phyloP scores from a whole-genome alignment of 495 filamentous ascomycete species.

The Monascus purpureus region DNA sequence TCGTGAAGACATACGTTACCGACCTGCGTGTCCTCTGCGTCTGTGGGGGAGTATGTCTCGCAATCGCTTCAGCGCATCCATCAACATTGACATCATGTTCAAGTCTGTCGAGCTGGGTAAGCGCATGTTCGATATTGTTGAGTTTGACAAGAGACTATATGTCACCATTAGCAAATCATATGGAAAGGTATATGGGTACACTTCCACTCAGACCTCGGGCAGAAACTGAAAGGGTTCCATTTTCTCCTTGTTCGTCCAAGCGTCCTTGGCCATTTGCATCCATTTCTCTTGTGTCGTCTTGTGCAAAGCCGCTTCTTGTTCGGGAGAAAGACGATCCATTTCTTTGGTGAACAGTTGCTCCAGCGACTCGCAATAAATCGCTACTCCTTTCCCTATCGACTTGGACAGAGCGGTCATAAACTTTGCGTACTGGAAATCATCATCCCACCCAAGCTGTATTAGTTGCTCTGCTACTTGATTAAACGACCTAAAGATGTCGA shows the following conservation, averaged over 20 bases:
- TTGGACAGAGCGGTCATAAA: constrained; percentile 97
- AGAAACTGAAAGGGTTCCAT: constrained; percentile 97
- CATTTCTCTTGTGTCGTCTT: constrained; percentile 85
- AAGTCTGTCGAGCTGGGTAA: constrained; percentile 77
- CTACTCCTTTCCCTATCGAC: constrained; percentile 67
- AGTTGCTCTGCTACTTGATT: constrained; percentile 81
- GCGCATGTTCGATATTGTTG: constrained; percentile 93
- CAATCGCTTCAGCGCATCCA: constrained; percentile 71
- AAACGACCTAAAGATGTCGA: constrained; percentile 90
- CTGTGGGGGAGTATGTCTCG: constrained; percentile 44
- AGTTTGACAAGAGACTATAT: constrained; percentile 85
- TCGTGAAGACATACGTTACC: constrained; percentile 89
- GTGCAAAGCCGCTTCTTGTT: constrained; percentile 63
- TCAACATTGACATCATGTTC: constrained; percentile 90
- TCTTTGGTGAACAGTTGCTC: constrained; percentile 80
- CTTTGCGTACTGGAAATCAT: constrained; percentile 83
- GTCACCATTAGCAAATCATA: constrained; percentile 9
- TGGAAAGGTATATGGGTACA: background rate
- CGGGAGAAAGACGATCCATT: constrained; percentile 80
- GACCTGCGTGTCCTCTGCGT: constrained; percentile 42
- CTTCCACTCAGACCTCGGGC: constrained; percentile 53
- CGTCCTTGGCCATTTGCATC: constrained; percentile 84
- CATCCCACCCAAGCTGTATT: constrained; percentile 75
- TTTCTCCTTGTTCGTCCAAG: constrained; percentile 87
- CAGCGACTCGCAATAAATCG: constrained; percentile 81